Conservation (phyloP, 345 rosid genomes). For the Pugionium dolabratum region DNA sequence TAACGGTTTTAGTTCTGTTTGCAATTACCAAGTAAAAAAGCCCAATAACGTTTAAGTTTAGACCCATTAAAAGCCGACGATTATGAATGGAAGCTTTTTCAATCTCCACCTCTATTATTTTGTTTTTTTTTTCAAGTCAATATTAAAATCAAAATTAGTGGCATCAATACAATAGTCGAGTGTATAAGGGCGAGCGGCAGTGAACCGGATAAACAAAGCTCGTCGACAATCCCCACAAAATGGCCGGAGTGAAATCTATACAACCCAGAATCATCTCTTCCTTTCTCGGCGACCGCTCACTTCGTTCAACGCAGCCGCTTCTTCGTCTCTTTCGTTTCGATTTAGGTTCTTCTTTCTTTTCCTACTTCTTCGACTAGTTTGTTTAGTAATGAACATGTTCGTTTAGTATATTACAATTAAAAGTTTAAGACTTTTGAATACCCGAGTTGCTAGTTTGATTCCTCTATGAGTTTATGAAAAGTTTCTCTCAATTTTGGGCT, state of each 20-base stretch:
- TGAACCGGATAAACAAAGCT: conserved; percentile 35
- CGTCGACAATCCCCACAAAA: conserved; percentile 33
- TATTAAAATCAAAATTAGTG: background rate
- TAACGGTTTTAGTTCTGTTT: no score
- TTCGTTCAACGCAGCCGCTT: conserved; percentile 55
- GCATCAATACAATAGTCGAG: background rate
- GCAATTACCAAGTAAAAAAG: background rate
- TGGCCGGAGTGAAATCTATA: conserved; percentile 62
- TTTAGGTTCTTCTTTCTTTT: conserved; percentile 46
- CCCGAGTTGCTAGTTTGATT: conserved; percentile 19
- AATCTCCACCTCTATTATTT: background rate
- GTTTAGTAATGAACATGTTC: no score
- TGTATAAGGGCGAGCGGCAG: background rate
- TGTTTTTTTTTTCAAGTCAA: background rate
- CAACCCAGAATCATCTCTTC: conserved; percentile 68
- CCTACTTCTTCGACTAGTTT: background rate
- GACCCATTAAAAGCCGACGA: conserved; percentile 19
- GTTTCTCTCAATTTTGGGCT: background rate
- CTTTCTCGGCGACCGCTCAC: conserved; percentile 50
- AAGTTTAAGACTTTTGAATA: conserved; percentile 19
- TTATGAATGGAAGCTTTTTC: background rate
- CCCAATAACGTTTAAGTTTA: background rate
- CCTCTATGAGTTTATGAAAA: background rate
- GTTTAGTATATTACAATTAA: background rate
- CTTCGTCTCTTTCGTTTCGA: conserved; percentile 46